Evolutionary conservation across 306 rosid genomes (phyloP).

Genomic region (Pachyrhizus erosus): DNA sequence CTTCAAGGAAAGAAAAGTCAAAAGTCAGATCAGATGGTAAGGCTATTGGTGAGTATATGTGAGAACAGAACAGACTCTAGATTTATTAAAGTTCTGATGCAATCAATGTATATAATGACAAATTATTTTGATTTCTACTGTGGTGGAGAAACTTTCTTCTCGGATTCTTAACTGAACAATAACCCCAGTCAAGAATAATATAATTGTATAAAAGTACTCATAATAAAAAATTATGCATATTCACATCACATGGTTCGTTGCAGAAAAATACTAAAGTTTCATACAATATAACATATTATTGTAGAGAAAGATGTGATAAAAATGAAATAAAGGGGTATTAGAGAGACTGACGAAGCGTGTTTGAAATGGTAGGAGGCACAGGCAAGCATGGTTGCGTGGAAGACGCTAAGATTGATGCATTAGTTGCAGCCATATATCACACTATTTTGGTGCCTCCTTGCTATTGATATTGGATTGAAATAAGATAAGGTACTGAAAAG

Average conservation of each 20-base stretch:
- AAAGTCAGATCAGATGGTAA: background rate
- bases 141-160: slow-evolving; percentile 24
- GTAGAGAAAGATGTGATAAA: slow-evolving; percentile 5
- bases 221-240: background rate
- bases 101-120: slow-evolving; percentile 9
- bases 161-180: background rate
- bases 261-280: background rate
- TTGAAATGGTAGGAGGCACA: slow-evolving; percentile 37
- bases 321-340: background rate
- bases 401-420: too few species aligned
- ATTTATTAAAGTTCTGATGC: slow-evolving; percentile 24
- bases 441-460: slow-evolving; percentile 33
- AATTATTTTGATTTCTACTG: slow-evolving; percentile 9
- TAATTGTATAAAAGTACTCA: background rate
- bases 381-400: slow-evolving; percentile 61
- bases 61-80: slow-evolving; percentile 14
- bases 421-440: slow-evolving; percentile 72
- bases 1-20: background rate
- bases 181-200: background rate
- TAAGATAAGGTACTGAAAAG: too few species aligned
- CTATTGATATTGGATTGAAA: too few species aligned
- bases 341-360: slow-evolving; percentile 61
- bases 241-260: background rate
- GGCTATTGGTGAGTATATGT: background rate
- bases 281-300: background rate